These are phyloP conservation scores for Meyerozyma guilliermondii DNA, from an alignment of 1,139 yeast species.

Conservation along the genomic window DNA sequence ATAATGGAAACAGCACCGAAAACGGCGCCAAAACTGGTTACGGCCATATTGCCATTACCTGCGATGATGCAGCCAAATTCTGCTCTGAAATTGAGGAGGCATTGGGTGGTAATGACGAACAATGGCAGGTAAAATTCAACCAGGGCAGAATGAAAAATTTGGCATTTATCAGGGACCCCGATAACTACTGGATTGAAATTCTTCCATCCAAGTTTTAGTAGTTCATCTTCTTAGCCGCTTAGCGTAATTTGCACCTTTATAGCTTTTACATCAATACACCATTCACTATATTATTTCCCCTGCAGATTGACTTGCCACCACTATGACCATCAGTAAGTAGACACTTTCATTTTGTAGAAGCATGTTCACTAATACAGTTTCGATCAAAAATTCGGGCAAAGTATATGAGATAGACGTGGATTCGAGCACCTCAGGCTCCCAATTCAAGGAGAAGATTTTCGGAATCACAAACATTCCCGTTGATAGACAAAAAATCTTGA, in stretches of 20 bases:
- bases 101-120: conserved; percentile 26
- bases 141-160: conserved; percentile 50
- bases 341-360: neutral
- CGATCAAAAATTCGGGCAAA: conserved; percentile 83
- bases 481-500: conserved; percentile 82
- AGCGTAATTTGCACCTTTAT: no score
- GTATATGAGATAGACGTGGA: conserved; percentile 64
- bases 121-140: conserved; percentile 48
- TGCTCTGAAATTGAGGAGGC: conserved; percentile 43
- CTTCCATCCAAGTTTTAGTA: conserved; percentile 18
- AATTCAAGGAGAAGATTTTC: conserved; percentile 66
- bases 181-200: conserved; percentile 80
- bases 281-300: neutral
- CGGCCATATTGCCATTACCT: conserved; percentile 81
- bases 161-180: conserved; percentile 87
- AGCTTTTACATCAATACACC: neutral
- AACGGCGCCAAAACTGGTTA: conserved; percentile 69
- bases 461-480: conserved; percentile 77
- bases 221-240: no score
- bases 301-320: neutral
- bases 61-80: conserved; percentile 56
- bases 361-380: conserved; percentile 22
- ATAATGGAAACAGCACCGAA: conserved; percentile 65
- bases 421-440: conserved; percentile 54
- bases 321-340: neutral